A percentile compares a stretch with the other conserved stretches of the same genome.
phyloP scores from a whole-genome alignment of 106 monocot genomes.

The Dioscorea alata region DNA sequence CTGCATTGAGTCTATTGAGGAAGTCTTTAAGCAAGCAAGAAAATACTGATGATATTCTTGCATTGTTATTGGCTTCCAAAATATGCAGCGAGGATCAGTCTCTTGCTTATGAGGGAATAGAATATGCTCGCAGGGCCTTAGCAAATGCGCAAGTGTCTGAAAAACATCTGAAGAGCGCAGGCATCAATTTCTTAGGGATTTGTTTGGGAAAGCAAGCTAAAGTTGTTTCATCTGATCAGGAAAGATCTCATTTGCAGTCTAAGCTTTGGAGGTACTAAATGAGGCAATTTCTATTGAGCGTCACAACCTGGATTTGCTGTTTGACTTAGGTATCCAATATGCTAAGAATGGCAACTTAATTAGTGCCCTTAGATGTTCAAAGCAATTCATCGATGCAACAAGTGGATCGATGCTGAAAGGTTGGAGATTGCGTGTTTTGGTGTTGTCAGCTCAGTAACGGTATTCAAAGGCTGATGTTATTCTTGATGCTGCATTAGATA shows the following conservation, averaged over 20 bases:
- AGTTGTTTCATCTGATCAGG: slow-evolving; percentile 70
- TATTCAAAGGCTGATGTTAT: slow-evolving; percentile 74
- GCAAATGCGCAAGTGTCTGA: slow-evolving; percentile 31
- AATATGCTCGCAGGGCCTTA: slow-evolving; percentile 61
- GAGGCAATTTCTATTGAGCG: slow-evolving; percentile 53
- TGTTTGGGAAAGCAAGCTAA: slow-evolving; percentile 73
- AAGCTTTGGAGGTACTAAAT: slow-evolving; percentile 63
- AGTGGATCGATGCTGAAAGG: slow-evolving; percentile 82
- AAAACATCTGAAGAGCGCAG: slow-evolving; percentile 60
- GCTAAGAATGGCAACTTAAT: slow-evolving; percentile 68
- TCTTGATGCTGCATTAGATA: slow-evolving; percentile 84
- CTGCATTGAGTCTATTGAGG: slow-evolving; percentile 71
- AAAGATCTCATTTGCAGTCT: slow-evolving; percentile 56
- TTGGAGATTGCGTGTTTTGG: slow-evolving; percentile 79
- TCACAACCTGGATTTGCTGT: slow-evolving; percentile 58
- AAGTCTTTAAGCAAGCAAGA: slow-evolving; percentile 71
- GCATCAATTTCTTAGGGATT: slow-evolving; percentile 57
- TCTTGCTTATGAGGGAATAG: slow-evolving; percentile 69
- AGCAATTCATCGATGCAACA: slow-evolving; percentile 81
- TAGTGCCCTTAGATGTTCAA: slow-evolving; percentile 68
- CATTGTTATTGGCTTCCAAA: slow-evolving; percentile 74
- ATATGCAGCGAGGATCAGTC: slow-evolving; percentile 63
- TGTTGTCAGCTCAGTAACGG: slow-evolving; percentile 82
- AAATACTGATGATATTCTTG: slow-evolving; percentile 54
- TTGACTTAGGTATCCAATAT: slow-evolving; percentile 65